A percentile compares a stretch with the other conserved stretches of the same genome.
Evolutionary conservation across 805 yeast genomes (phyloP).

Genomic region (Sungouiella blattae): DNA sequence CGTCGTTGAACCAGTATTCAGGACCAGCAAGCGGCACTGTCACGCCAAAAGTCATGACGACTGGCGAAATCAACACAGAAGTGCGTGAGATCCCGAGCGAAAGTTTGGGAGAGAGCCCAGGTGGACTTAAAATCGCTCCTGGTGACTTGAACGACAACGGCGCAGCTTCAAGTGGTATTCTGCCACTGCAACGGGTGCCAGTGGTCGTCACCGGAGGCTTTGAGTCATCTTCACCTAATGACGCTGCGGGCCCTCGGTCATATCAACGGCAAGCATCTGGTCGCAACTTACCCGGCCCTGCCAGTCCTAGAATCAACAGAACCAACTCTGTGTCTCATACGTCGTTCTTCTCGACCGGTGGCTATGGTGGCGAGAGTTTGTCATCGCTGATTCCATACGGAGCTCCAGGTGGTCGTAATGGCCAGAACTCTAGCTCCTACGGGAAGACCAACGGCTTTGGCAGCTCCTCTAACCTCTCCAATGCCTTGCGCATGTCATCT

Average conservation of each 20-base stretch:
- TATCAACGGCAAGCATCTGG: background rate
- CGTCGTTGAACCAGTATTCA: conserved; percentile 1
- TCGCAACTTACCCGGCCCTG: conserved; percentile 9
- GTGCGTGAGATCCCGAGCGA: conserved; percentile 1
- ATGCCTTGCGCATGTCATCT: conserved; percentile 10
- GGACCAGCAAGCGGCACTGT: conserved; percentile 13
- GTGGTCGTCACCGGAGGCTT: conserved; percentile 18
- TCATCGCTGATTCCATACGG: conserved; percentile 66
- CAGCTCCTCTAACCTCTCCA: conserved; percentile 8
- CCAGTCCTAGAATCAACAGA: conserved; percentile 41
- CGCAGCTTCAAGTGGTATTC: conserved; percentile 1
- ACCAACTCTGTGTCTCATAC: conserved; percentile 39
- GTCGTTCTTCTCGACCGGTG: conserved; percentile 31
- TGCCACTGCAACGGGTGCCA: conserved; percentile 6
- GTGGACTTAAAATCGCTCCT: conserved; percentile 1
- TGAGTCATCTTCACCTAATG: too few relatives aligned
- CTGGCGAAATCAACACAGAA: conserved; percentile 2
- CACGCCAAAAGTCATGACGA: conserved; percentile 6
- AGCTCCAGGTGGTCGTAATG: conserved; percentile 59
- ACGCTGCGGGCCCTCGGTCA: too few relatives aligned
- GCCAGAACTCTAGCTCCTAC: conserved; percentile 5
- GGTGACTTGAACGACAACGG: background rate
- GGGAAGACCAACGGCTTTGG: conserved; percentile 9
- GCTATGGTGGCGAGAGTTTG: conserved; percentile 40
- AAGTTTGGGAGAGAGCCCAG: background rate